Evolutionary conservation across 768 basidiomycete species (phyloP).

Genomic region (Termitomyces sp.): DNA sequence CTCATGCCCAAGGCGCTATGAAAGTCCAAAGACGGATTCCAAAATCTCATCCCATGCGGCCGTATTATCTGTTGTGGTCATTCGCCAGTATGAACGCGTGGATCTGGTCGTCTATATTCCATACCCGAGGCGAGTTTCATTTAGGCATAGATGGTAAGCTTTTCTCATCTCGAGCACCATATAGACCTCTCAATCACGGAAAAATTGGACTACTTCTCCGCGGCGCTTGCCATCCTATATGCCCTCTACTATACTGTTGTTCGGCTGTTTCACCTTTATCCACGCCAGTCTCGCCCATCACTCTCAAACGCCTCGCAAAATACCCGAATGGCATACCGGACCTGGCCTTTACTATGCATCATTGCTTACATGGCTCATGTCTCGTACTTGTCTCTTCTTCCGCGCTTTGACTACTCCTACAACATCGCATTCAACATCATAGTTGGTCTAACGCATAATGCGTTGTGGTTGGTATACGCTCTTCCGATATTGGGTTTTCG

Average conservation of each 20-base stretch:
- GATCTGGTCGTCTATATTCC: slow-evolving; percentile 90
- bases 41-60: slow-evolving; percentile 60
- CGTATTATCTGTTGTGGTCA: slow-evolving; percentile 65
- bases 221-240: slow-evolving; percentile 78
- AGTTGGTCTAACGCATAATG: slow-evolving; percentile 76
- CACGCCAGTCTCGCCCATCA: slow-evolving; percentile 28
- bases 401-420: slow-evolving; percentile 90
- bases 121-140: slow-evolving; percentile 72
- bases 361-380: slow-evolving; percentile 66
- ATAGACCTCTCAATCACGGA: slow-evolving; percentile 82
- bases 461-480: slow-evolving; percentile 77
- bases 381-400: slow-evolving; percentile 70
- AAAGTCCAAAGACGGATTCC: slow-evolving; percentile 47
- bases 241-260: slow-evolving; percentile 76
- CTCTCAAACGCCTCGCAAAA: slow-evolving; percentile 17
- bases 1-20: slow-evolving; percentile 60
- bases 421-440: slow-evolving; percentile 84
- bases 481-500: slow-evolving; percentile 48
- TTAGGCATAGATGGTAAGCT: neutral
- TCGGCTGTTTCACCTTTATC: slow-evolving; percentile 75
- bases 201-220: slow-evolving; percentile 93
- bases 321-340: slow-evolving; percentile 16
- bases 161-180: slow-evolving; percentile 2
- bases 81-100: slow-evolving; percentile 82
- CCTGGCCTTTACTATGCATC: slow-evolving; percentile 52